These are phyloP conservation scores for Kluyveromyces dobzhanskii DNA, from an alignment of 805 yeast genomes.

Conservation along the genomic window DNA sequence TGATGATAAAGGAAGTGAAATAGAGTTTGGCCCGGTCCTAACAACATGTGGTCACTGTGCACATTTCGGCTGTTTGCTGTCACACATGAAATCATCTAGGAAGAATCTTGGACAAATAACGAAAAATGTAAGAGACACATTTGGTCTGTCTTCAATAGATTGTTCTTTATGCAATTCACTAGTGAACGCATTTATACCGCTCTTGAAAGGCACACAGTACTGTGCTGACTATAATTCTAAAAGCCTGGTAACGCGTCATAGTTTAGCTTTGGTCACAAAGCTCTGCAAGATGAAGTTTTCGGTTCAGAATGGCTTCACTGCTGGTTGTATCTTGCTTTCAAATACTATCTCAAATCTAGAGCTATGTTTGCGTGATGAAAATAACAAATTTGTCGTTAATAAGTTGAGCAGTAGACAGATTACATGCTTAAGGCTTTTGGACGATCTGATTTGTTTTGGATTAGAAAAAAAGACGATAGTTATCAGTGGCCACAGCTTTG, in stretches of 20 bases:
- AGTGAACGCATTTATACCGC: conserved; percentile 76
- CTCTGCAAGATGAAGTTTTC: not conserved
- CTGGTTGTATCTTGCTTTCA: conserved; percentile 33
- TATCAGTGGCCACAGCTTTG: not conserved
- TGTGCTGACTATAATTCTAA: conserved; percentile 45
- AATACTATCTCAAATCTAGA: conserved; percentile 60
- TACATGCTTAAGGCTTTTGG: not conserved
- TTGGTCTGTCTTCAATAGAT: conserved; percentile 60
- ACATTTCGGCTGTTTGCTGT: conserved; percentile 71
- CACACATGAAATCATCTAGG: conserved; percentile 49
- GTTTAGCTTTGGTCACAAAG: not conserved
- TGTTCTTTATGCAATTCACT: conserved; percentile 90
- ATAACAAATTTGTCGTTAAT: not conserved
- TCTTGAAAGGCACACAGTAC: conserved; percentile 17
- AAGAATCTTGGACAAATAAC: conserved; percentile 64
- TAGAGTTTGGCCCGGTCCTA: conserved; percentile 26
- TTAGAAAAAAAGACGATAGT: conserved; percentile 1
- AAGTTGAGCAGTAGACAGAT: conserved; percentile 1
- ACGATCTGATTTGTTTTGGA: not conserved
- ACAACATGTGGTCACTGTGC: conserved; percentile 89
- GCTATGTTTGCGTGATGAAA: conserved; percentile 40
- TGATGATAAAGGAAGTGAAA: conserved; percentile 19
- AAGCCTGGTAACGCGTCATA: conserved; percentile 8
- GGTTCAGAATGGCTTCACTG: conserved; percentile 10
- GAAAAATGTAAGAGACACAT: conserved; percentile 70